These are phyloP conservation scores for Candida sanyaensis DNA, from an alignment of 1,139 yeast species.

Conservation along the genomic window DNA sequence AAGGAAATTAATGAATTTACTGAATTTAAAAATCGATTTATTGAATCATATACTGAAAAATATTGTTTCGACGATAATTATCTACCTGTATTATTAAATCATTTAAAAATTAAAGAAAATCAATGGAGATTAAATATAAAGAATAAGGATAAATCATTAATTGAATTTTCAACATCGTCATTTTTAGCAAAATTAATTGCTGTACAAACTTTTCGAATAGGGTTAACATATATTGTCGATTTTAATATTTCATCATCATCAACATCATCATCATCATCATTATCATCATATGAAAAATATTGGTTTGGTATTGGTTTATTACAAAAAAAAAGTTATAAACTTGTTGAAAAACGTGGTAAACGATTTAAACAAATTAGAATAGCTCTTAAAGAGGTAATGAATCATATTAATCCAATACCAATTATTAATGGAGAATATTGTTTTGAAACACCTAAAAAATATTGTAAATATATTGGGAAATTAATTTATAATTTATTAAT, in stretches of 20 bases:
- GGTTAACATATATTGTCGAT: constrained; percentile 12
- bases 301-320: constrained; percentile 21
- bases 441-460: neutral
- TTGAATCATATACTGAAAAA: neutral
- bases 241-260: neutral
- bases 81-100: constrained; percentile 3
- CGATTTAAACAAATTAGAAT: neutral
- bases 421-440: neutral
- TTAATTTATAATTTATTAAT: neutral
- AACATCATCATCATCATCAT: neutral
- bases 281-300: constrained; percentile 20
- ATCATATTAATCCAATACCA: neutral
- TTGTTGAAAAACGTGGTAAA: constrained; percentile 4
- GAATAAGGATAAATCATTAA: too few species aligned
- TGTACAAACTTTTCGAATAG: constrained; percentile 19
- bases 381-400: constrained; percentile 1
- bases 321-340: constrained; percentile 8
- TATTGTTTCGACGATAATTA: constrained; percentile 4
- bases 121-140: neutral
- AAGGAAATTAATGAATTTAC: constrained; percentile 1
- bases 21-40: neutral
- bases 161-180: constrained; percentile 8
- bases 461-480: neutral
- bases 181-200: constrained; percentile 13
- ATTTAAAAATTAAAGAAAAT: neutral